Evolutionary conservation across 2,329 filamentous ascomycete species (phyloP).

Genomic region (Corniculantispora saksenae): DNA sequence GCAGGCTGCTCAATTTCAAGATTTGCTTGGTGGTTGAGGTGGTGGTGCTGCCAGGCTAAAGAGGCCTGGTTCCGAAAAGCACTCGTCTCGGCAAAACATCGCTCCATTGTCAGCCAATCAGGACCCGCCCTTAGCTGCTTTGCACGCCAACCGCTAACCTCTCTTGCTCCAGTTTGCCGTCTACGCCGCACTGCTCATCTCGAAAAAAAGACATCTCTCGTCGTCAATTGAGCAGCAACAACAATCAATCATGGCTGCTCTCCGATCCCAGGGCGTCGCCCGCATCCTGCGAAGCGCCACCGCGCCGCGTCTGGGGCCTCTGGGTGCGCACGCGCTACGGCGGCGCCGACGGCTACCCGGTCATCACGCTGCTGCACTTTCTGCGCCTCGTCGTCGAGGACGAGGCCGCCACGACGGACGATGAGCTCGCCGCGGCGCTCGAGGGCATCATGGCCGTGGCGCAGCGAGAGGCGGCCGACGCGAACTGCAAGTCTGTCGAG

Average conservation of each 20-base stretch:
- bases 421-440: constrained; percentile 54
- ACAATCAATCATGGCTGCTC: constrained; percentile 59
- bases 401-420: constrained; percentile 37
- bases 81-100: constrained; percentile 49
- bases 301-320: constrained; percentile 60
- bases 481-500: constrained; percentile 70
- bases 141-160: constrained; percentile 1
- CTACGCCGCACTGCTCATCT: constrained; percentile 14
- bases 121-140: constrained; percentile 24
- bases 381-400: constrained; percentile 69
- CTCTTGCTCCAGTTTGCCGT: constrained; percentile 11
- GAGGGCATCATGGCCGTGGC: constrained; percentile 66
- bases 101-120: constrained; percentile 47
- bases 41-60: constrained; percentile 29
- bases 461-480: constrained; percentile 68
- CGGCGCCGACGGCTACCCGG: constrained; percentile 46
- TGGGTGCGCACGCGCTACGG: constrained; percentile 70
- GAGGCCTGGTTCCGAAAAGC: constrained; percentile 47
- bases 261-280: constrained; percentile 58
- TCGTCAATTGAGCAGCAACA: constrained; percentile 19
- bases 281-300: constrained; percentile 52
- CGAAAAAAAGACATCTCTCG: neutral
- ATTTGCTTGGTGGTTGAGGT: constrained; percentile 24
- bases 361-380: constrained; percentile 69
- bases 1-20: constrained; percentile 37